Percentiles rank a stretch among this genome's conserved stretches.
Conservation (phyloP, 164 flowering plant species). For the Macadamia integrifolia region DNA sequence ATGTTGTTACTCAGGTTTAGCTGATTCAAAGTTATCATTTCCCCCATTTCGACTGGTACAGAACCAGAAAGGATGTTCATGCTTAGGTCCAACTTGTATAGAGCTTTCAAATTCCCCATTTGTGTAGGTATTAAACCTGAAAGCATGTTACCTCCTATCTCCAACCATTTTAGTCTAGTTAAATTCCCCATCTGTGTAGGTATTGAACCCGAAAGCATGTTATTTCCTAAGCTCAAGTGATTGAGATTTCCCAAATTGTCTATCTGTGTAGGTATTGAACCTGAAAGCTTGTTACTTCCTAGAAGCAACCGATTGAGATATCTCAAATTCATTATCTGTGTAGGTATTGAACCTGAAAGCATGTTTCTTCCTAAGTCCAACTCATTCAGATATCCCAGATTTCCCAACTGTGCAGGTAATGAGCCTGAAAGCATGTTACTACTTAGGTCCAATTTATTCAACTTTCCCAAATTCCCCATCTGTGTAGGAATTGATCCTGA, state of each 20-base stretch:
- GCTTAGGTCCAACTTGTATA: background rate
- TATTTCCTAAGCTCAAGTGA: too few relatives aligned
- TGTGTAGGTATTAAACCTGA: too few relatives aligned
- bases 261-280: too few relatives aligned
- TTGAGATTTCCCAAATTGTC: background rate
- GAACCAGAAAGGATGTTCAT: background rate
- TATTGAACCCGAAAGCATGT: too few relatives aligned
- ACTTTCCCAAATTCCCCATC: background rate
- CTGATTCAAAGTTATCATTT: too few relatives aligned
- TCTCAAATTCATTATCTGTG: background rate
- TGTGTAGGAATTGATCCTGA: background rate
- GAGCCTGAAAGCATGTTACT: background rate
- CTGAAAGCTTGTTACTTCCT: too few relatives aligned
- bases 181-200: too few relatives aligned
- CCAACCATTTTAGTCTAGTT: too few relatives aligned
- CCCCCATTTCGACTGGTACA: too few relatives aligned
- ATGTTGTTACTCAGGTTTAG: too few relatives aligned
- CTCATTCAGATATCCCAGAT: background rate
- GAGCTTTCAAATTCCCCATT: too few relatives aligned
- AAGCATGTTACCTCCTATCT: too few relatives aligned
- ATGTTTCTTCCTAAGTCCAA: background rate
- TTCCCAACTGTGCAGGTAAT: background rate
- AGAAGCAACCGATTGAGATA: background rate
- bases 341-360: background rate
- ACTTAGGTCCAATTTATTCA: background rate